Percentiles rank a stretch among this genome's conserved stretches.
These are phyloP conservation scores for Lathyrus oleraceus DNA, from an alignment of 306 rosid species.

Conservation along the genomic window DNA sequence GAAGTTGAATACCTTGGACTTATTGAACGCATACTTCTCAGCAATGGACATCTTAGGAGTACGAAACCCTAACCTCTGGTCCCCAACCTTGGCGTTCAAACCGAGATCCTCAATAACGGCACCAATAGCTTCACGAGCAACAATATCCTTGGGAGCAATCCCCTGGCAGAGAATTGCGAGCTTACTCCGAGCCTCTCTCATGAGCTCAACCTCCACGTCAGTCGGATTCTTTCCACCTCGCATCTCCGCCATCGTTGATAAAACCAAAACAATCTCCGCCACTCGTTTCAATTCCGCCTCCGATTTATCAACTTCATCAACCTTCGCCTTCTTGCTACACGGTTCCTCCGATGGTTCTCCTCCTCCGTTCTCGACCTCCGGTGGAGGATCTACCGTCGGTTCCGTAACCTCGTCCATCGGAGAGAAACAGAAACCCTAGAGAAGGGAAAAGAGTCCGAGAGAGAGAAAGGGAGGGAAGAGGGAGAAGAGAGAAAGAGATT, in stretches of 20 bases:
- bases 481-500: background rate
- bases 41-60: conserved; percentile 71
- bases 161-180: conserved; percentile 64
- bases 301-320: background rate
- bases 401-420: conserved; percentile 39
- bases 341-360: conserved; percentile 37
- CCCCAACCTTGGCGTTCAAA: conserved; percentile 61
- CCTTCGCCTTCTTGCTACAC: conserved; percentile 57
- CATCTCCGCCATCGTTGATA: conserved; percentile 77
- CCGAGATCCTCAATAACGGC: conserved; percentile 82
- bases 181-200: conserved; percentile 81
- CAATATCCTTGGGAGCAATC: conserved; percentile 79
- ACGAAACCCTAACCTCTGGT: conserved; percentile 84
- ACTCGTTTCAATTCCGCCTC: conserved; percentile 62
- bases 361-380: conserved; percentile 45
- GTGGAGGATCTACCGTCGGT: conserved; percentile 22
- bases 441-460: conserved; percentile 11
- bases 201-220: conserved; percentile 62
- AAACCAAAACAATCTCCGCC: conserved; percentile 85
- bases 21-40: conserved; percentile 60
- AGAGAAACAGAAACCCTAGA: conserved; percentile 53
- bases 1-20: conserved; percentile 61
- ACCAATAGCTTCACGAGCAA: conserved; percentile 66
- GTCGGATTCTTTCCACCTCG: conserved; percentile 78
- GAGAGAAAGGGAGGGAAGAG: conserved; percentile 12